phyloP scores from a whole-genome alignment of 352 stramenopile species.

The Phytopythium litorale region DNA sequence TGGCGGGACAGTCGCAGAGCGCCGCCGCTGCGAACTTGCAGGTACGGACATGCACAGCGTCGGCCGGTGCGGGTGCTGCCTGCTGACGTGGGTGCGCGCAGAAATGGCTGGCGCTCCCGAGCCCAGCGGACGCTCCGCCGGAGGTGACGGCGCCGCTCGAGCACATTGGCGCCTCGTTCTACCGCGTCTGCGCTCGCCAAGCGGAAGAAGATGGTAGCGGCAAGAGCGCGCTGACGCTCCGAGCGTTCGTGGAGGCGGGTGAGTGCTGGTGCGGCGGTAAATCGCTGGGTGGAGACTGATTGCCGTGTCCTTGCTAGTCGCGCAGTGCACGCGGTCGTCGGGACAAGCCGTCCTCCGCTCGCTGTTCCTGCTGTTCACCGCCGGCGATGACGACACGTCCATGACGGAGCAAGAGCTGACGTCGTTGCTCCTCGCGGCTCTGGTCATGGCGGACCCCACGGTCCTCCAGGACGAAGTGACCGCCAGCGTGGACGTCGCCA shows the following conservation, averaged over 20 bases:
- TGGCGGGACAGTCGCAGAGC: slow-evolving; percentile 17
- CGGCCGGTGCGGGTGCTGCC: not conserved
- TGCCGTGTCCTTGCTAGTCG: slow-evolving; percentile 26
- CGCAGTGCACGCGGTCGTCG: slow-evolving; percentile 57
- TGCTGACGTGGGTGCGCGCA: slow-evolving; percentile 12
- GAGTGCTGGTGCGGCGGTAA: not conserved
- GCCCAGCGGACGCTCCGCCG: slow-evolving; percentile 18
- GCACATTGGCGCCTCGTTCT: slow-evolving; percentile 41
- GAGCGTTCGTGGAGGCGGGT: slow-evolving; percentile 72
- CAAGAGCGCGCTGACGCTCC: slow-evolving; percentile 23
- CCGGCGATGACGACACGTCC: slow-evolving; percentile 10
- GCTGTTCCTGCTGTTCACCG: slow-evolving; percentile 57
- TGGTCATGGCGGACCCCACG: slow-evolving; percentile 50
- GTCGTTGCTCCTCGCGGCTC: slow-evolving; percentile 39
- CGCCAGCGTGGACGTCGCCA: slow-evolving; percentile 26
- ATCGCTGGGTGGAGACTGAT: not conserved
- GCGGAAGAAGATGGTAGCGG: slow-evolving; percentile 7
- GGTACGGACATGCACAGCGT: slow-evolving; percentile 13
- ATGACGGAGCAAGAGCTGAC: slow-evolving; percentile 41
- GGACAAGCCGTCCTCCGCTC: slow-evolving; percentile 51
- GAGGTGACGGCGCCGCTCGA: slow-evolving; percentile 21
- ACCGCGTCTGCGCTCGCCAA: slow-evolving; percentile 34
- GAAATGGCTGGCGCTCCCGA: slow-evolving; percentile 39
- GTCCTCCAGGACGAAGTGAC: slow-evolving; percentile 20
- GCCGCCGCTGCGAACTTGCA: slow-evolving; percentile 34